Percentiles rank a stretch among this genome's conserved stretches.
Conservation (phyloP, 805 yeast genomes). For the Zygoascus tannicola region DNA sequence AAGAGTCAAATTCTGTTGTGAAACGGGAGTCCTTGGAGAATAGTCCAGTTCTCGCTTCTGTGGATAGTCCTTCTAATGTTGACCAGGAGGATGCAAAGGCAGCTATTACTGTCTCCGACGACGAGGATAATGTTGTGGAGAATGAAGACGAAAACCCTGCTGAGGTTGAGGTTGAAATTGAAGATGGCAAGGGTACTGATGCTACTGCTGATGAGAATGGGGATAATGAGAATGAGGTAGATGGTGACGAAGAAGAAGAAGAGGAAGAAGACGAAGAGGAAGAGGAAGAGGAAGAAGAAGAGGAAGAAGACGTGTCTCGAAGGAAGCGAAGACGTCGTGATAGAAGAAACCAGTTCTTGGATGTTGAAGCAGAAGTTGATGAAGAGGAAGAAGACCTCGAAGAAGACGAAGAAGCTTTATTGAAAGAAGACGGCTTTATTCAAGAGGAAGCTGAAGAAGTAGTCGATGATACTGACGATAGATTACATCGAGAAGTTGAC, state of each 20-base stretch:
- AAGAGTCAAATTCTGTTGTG: no score
- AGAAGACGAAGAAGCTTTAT: slow-evolving; percentile 90
- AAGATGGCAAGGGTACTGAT: slow-evolving; percentile 14
- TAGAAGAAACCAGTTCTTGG: slow-evolving; percentile 75
- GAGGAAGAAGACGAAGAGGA: slow-evolving; percentile 44
- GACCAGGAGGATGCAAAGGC: slow-evolving; percentile 6
- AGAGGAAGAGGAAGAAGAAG: slow-evolving; percentile 90
- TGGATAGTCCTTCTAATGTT: slow-evolving; percentile 8
- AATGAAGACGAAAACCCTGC: slow-evolving; percentile 26
- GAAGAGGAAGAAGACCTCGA: slow-evolving; percentile 92
- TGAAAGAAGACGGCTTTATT: slow-evolving; percentile 55
- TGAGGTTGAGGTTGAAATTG: slow-evolving; percentile 35
- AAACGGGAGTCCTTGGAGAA: background rate
- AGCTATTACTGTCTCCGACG: slow-evolving; percentile 5
- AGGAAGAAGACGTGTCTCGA: slow-evolving; percentile 67
- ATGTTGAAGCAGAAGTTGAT: slow-evolving; percentile 98
- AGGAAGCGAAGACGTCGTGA: slow-evolving; percentile 34
- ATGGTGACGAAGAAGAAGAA: slow-evolving; percentile 34
- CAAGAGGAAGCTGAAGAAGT: slow-evolving; percentile 48
- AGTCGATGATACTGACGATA: slow-evolving; percentile 52
- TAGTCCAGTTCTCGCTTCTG: background rate
- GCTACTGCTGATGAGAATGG: slow-evolving; percentile 11
- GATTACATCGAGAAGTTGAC: slow-evolving; percentile 86
- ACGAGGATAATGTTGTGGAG: slow-evolving; percentile 21
- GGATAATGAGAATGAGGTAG: slow-evolving; percentile 49